Evolutionary conservation across 441 rosid genomes (phyloP).

Genomic region (Gossypium schwendimanii): DNA sequence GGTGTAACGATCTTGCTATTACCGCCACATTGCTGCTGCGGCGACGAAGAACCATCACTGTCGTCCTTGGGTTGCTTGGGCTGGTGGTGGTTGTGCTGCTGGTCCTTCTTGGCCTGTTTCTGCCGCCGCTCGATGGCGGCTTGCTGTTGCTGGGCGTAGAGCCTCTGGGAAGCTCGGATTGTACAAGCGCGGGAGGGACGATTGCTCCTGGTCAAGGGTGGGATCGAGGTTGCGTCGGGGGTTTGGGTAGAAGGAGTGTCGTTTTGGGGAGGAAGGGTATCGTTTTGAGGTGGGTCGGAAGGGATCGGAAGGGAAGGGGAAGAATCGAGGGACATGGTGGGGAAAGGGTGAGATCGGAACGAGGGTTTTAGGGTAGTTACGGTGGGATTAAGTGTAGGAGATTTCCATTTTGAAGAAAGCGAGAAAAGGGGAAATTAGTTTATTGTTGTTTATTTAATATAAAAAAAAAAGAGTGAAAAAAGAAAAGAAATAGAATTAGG

Average conservation of each 20-base stretch:
- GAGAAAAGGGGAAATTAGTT: not conserved
- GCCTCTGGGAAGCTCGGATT: conserved; percentile 61
- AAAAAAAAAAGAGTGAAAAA: conserved; percentile 8
- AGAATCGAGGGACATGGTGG: conserved; percentile 46
- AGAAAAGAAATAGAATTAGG: conserved; percentile 10
- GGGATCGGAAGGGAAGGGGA: conserved; percentile 59
- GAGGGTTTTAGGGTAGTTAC: conserved; percentile 27
- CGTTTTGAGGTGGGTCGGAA: conserved; percentile 24
- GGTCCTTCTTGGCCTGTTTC: conserved; percentile 31
- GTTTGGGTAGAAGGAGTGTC: conserved; percentile 1
- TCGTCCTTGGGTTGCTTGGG: conserved; percentile 31
- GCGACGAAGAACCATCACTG: conserved; percentile 32
- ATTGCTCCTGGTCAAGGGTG: conserved; percentile 45
- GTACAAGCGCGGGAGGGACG: conserved; percentile 96
- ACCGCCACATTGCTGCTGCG: conserved; percentile 47
- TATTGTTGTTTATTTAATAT: too few relatives aligned
- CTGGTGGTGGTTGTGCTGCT: conserved; percentile 22
- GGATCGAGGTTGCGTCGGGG: conserved; percentile 20
- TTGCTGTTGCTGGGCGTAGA: conserved; percentile 37
- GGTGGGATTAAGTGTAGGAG: conserved; percentile 30
- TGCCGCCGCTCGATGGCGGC: conserved; percentile 35
- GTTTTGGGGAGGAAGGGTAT: conserved; percentile 20
- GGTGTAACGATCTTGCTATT: conserved; percentile 60
- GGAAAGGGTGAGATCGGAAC: conserved; percentile 33
- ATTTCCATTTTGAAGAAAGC: not conserved